Base-by-base conservation (phyloP, 768 basidiomycete genomes). In the Neoboletus subvelutipes region DNA sequence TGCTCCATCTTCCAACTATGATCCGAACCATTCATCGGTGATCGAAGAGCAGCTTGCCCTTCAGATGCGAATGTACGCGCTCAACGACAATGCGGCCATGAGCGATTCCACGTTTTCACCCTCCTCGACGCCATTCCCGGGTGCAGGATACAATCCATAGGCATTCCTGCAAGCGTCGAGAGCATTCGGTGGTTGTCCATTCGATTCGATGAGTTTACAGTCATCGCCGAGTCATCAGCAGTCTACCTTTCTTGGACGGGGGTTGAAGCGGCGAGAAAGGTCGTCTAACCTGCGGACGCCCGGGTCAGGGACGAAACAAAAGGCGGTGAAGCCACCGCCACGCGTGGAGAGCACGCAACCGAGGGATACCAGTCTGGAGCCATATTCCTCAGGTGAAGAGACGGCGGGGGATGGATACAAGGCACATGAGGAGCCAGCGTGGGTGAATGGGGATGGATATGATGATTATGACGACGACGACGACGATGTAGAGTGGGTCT, bases 291-390 rank as follows among this genome's bases (percentile, higher is more conserved):
- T 79, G 20, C 69, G 75, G 31, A 58, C 57, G 37, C 61, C 65
- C 20, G 46, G 40, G 1, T 47, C 63, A 12, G 64, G 52, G 15
- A 26, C 50, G 13, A 68, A 69, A 34, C 69, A 64, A 37, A 70
- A 77, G 50, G 34, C 10, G 50, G 72, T 85, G 36, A 84, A 84
- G 65, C 86, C 85, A 1, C 90, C 90, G 1, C 88, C 87, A 11
- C 78, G 90, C 13, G 90, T 92, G n/a, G 87, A 90, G 64, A 91
- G 88, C 63, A 92, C 90, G 0, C 88, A 91, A 63, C 89, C 90
- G 8, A 75, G 89, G 41, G 90, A 92, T 61, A 91, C 89, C 12
- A 90, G 86, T 59, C 89, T 88, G 0, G 90, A 91, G 73, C 80
- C 82, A 45, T 86, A 85, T 11, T 85, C 85, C 1, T 85, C 83